Percentiles rank a stretch among this genome's conserved stretches.
Conservation (phyloP, 768 basidiomycete species). For the Agrocybe chaxingu region DNA sequence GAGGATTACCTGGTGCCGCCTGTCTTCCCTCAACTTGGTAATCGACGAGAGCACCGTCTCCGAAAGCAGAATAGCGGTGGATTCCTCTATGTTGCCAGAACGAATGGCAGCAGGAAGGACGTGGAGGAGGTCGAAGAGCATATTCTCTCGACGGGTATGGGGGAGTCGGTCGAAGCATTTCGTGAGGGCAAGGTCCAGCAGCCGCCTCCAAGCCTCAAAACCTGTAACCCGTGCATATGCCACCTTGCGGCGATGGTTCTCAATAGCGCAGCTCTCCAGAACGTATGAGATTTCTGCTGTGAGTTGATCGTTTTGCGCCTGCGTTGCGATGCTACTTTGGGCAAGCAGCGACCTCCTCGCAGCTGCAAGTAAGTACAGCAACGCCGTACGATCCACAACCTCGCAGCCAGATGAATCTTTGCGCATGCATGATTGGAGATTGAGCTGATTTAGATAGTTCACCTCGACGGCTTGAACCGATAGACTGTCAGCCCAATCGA, state of each 20-base stretch:
- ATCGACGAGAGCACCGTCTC: slow-evolving; percentile 79
- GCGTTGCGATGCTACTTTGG: slow-evolving; percentile 63
- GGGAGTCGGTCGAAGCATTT: slow-evolving; percentile 86
- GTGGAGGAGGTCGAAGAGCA: slow-evolving; percentile 87
- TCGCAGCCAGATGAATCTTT: slow-evolving; percentile 74
- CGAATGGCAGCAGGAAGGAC: slow-evolving; percentile 71
- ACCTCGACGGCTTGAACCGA: slow-evolving; percentile 54
- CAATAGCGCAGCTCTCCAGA: slow-evolving; percentile 78
- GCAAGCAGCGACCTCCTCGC: slow-evolving; percentile 61
- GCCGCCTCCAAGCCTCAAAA: slow-evolving; percentile 80
- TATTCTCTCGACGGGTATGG: slow-evolving; percentile 78
- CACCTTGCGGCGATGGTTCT: slow-evolving; percentile 86
- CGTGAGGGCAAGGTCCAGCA: slow-evolving; percentile 81
- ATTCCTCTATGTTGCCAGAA: slow-evolving; percentile 61
- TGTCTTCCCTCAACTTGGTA: slow-evolving; percentile 85
- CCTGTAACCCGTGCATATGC: slow-evolving; percentile 64
- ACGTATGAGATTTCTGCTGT: slow-evolving; percentile 71
- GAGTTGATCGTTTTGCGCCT: slow-evolving; percentile 63
- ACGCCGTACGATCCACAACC: slow-evolving; percentile 70
- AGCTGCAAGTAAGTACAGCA: slow-evolving; percentile 65
- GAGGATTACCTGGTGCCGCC: slow-evolving; percentile 64
- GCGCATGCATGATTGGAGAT: slow-evolving; percentile 68
- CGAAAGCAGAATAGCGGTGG: slow-evolving; percentile 78
- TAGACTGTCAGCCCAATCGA: slow-evolving; percentile 84
- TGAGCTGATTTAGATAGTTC: slow-evolving; percentile 62